These are phyloP conservation scores for Carpinus viminea DNA, from an alignment of 306 rosid genomes.

Conservation along the genomic window DNA sequence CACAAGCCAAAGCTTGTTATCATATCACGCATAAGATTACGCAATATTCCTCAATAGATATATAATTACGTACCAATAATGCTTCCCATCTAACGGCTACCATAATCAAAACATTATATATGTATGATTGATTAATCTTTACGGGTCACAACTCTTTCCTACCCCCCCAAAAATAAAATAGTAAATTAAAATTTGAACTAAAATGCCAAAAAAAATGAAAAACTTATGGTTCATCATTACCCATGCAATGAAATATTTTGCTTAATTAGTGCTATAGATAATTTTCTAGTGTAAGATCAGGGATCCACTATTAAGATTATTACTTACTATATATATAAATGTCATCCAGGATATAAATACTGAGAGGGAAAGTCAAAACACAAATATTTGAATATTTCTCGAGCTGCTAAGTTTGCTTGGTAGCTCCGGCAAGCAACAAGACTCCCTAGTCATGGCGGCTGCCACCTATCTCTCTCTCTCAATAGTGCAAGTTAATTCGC, in stretches of 20 bases:
- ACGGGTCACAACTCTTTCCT: neutral
- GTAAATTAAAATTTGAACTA: neutral
- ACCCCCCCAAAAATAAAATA: neutral
- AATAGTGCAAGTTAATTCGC: slow-evolving; percentile 1
- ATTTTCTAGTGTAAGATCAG: neutral
- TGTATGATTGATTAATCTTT: neutral
- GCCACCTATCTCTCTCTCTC: slow-evolving; percentile 32
- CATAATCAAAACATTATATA: neutral
- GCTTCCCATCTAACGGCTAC: neutral
- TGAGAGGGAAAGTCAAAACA: slow-evolving; percentile 52
- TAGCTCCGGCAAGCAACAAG: slow-evolving; percentile 67
- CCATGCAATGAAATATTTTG: slow-evolving; percentile 15
- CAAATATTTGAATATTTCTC: slow-evolving; percentile 43
- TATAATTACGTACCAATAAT: neutral
- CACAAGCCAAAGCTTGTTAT: slow-evolving; percentile 23
- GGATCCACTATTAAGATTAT: neutral
- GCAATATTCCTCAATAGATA: slow-evolving; percentile 18
- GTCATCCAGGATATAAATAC: neutral
- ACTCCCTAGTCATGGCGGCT: slow-evolving; percentile 44
- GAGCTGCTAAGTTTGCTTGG: slow-evolving; percentile 62
- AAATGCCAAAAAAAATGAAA: neutral
- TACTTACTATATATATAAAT: too few species aligned
- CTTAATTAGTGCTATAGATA: neutral
- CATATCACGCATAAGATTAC: slow-evolving; percentile 37
- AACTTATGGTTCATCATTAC: neutral